Conservation (phyloP, 2,329 filamentous ascomycete species). For the Diaporthe eres region DNA sequence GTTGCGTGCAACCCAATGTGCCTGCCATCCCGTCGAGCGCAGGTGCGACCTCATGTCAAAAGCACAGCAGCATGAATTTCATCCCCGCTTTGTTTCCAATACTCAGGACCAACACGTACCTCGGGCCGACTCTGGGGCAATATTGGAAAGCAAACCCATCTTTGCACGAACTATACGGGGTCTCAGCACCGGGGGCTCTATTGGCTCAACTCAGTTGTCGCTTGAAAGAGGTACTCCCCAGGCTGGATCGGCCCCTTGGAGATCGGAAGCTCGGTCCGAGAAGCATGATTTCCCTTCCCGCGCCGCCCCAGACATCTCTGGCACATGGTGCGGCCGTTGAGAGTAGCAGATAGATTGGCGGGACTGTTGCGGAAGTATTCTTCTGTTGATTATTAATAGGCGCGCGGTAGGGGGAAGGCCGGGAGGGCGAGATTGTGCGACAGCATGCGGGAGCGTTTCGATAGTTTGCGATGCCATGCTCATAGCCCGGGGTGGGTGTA, state of each 20-base stretch:
- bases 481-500: not conserved
- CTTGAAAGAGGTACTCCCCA: not conserved
- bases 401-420: conserved; percentile 8
- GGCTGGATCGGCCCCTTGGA: not conserved
- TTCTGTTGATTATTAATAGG: conserved; percentile 3
- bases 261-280: conserved; percentile 24
- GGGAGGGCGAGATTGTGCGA: not conserved
- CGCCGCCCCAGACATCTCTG: conserved; percentile 15
- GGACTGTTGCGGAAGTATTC: not conserved
- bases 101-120: not conserved
- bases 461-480: conserved; percentile 14
- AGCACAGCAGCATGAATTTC: conserved; percentile 22
- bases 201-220: not conserved
- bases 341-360: conserved; percentile 32
- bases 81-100: conserved; percentile 18
- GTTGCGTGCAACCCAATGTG: conserved; percentile 13
- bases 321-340: conserved; percentile 27
- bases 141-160: not conserved
- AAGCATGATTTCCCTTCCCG: conserved; percentile 24
- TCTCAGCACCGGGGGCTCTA: not conserved
- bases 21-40: conserved; percentile 23
- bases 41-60: not conserved
- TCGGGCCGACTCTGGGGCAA: conserved; percentile 6
- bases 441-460: conserved; percentile 19
- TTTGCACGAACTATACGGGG: conserved; percentile 23